Percentiles rank a stretch among this genome's conserved stretches.
These are phyloP conservation scores for Phytophthora citrophthora DNA, from an alignment of 352 stramenopile species.

Conservation along the genomic window DNA sequence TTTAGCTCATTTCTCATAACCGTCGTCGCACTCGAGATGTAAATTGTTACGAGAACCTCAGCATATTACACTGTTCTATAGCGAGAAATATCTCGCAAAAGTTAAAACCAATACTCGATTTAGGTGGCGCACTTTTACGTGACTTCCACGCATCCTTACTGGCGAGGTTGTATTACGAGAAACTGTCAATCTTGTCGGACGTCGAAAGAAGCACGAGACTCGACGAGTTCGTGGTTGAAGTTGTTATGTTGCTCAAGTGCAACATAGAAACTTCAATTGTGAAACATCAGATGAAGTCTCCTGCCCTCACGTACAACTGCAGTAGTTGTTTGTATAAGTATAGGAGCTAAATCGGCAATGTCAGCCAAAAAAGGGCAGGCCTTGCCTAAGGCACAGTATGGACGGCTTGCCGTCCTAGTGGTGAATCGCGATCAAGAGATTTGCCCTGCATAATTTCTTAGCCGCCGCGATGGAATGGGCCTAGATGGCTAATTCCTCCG, in stretches of 20 bases:
- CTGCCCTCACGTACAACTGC: conserved; percentile 27
- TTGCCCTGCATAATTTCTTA: conserved; percentile 85
- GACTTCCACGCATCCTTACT: too few relatives aligned
- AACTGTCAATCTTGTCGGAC: conserved; percentile 1
- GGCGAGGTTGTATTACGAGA: background rate
- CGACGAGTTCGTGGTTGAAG: background rate
- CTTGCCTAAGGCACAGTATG: conserved; percentile 38
- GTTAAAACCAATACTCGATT: background rate
- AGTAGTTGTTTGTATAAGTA: conserved; percentile 11
- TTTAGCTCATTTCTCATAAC: conserved; percentile 19
- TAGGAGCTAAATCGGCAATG: background rate
- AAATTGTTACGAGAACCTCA: background rate
- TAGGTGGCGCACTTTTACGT: too few relatives aligned
- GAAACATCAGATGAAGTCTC: background rate
- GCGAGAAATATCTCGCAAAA: too few relatives aligned
- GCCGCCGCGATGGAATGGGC: conserved; percentile 33
- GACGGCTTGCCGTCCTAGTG: conserved; percentile 35
- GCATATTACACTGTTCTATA: background rate
- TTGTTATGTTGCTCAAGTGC: conserved; percentile 1
- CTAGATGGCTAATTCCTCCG: conserved; percentile 48
- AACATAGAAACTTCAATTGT: background rate
- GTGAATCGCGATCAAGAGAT: conserved; percentile 88
- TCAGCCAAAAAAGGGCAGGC: conserved; percentile 46
- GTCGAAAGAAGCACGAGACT: background rate
- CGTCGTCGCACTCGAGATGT: background rate